Base-by-base conservation (phyloP, 1,139 yeast genomes). In the Sugiyamaella xylanicola region DNA sequence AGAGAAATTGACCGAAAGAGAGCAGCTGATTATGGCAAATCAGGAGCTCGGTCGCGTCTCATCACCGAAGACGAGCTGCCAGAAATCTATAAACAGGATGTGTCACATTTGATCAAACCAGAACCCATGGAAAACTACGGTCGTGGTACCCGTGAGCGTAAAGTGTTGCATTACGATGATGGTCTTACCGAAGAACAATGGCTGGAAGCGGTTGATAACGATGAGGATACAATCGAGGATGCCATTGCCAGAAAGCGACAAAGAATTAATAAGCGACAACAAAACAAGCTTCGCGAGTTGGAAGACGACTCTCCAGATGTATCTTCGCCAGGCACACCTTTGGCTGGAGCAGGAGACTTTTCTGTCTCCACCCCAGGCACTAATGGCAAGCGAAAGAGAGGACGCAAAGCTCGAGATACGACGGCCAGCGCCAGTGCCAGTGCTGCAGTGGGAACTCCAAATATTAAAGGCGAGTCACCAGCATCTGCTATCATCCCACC, bases 111-210 rank as follows among this genome's bases (percentile, higher is more conserved):
- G 66, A 78, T 85, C 22, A 71, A 72, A 42, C 68, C 77, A 60
- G 57, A 68, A 66, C 52, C 66, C 65, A 65, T 64, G 22, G 89
- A 82, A 61, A 84, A 83, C 39, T 77, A 75, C 64, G 76, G 82
- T n/a, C 81, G 89, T 60, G 83, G 86, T 47, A 84, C 87, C 65
- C 83, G 97, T 72, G 95, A 87, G 61, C 86, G 92, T 68, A 90
- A 89, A 73, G 75, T 76, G 54, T 87, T 88, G 32, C 84, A 81
- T 61, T 92, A 92, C 68, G 97, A 92, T 67, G 98, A 92, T 70
- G 96, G 96, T 1, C 78, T 92, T 61, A 89, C 96, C 2, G 98
- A 92, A 72, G 97, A 90, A 65, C 97, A 91, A 73, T 92, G 97
- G 95, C 70, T 81, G 29, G 82, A 82, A 56, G 88, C 87, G 2